Base-by-base conservation (phyloP, 2,329 filamentous ascomycete genomes). In the Cadophora sp. region DNA sequence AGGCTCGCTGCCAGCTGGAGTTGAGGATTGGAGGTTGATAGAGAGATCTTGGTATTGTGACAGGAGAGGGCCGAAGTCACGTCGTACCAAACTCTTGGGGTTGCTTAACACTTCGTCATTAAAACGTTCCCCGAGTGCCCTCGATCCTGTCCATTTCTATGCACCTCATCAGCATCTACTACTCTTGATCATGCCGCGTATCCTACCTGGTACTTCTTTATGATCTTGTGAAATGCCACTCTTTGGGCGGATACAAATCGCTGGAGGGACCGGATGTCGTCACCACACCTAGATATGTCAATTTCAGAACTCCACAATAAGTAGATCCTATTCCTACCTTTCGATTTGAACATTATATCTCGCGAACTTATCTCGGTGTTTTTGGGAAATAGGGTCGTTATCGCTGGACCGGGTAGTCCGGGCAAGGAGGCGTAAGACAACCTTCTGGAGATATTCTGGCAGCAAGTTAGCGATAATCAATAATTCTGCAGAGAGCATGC, bases 121-220 rank as follows among this genome's bases (percentile, higher is more conserved):
- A 79, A 96, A 92, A 27, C 89, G 87, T 56, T 83, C 81, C 69
- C 86, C 86, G 26, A 96, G 82, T 0, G 86, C 84, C 6, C 83
- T 83, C 26, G 92, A 94, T 50, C 89, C 89, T 3, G 92, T 95
- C 93, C 93, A 96, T 85, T 94, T 94, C 85, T 91, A 83, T 43
- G 4, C 26, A 24, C 11, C 40, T 19, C 22, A 65, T 69, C 61
- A 72, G 68, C 43, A 31, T 58, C n/a, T 50, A 29, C 37, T 40
- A 9, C 24, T 34, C 6, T 4, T 8, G 11, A 62, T 26, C 9
- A 50, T 59, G 14, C 37, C 48, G 16, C 59, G 29, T 27, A 37
- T 66, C 80, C n/a, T 80, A 87, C 87, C 83, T 84, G 86, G 80
- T 96, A 95, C 77, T 97, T 97, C 78, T 95, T 96, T 40, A 94